These are phyloP conservation scores for Coemansia aciculifera DNA, from an alignment of 192 early-diverging fungal genomes.

Conservation along the genomic window DNA sequence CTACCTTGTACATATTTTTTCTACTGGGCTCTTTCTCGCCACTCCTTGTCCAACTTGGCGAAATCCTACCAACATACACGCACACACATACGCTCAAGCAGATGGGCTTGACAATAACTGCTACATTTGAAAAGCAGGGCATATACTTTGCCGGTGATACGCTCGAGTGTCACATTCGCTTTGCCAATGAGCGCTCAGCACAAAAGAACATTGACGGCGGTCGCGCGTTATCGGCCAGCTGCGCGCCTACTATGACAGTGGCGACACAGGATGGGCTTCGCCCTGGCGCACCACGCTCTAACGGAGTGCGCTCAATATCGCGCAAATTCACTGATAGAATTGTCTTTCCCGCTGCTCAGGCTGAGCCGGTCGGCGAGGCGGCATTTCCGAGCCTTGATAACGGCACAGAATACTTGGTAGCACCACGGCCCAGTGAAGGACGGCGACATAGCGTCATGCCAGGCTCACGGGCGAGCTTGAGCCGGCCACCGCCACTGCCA, in stretches of 20 bases:
- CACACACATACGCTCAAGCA: not conserved
- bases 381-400: conserved; percentile 20
- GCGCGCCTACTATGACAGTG: not conserved
- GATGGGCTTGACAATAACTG: conserved; percentile 55
- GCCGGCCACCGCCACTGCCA: not conserved
- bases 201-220: conserved; percentile 1
- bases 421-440: not conserved
- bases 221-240: not conserved
- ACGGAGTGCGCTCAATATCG: conserved; percentile 9
- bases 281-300: not conserved
- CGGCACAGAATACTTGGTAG: conserved; percentile 20
- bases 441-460: conserved; percentile 8
- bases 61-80: not conserved
- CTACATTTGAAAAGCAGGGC: conserved; percentile 52
- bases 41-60: not conserved
- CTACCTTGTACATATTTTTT: not conserved
- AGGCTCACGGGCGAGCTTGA: conserved; percentile 9
- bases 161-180: conserved; percentile 54
- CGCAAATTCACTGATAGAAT: conserved; percentile 12
- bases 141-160: conserved; percentile 55
- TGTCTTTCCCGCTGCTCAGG: not conserved
- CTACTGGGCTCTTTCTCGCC: conserved; percentile 2
- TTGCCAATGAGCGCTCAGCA: conserved; percentile 37
- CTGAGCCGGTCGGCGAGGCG: conserved; percentile 3
- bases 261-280: not conserved